Percentiles rank a stretch among this genome's conserved stretches.
phyloP scores from a whole-genome alignment of 2,329 filamentous ascomycete species.

The Fusarium drepaniforme region DNA sequence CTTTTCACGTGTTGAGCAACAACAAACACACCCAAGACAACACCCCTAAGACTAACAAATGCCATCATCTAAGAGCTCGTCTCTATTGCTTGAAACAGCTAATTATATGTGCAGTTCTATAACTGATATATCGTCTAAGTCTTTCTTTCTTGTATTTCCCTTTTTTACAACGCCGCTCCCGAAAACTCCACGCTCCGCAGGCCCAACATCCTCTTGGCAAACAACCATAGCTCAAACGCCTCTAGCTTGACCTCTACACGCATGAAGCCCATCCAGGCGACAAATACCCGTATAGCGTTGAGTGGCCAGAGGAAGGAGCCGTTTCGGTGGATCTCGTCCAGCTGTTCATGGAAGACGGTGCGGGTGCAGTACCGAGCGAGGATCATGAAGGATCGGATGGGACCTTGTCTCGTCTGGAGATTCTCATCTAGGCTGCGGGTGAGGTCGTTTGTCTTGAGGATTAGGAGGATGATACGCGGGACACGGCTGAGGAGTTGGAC shows the following conservation, averaged over 20 bases:
- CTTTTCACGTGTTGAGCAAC: neutral
- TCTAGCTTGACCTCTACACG: constrained; percentile 73
- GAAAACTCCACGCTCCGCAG: constrained; percentile 45
- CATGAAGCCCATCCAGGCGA: constrained; percentile 69
- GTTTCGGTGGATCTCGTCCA: constrained; percentile 65
- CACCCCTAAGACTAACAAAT: neutral
- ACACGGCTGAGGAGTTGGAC: constrained; percentile 91
- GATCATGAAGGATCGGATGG: constrained; percentile 75
- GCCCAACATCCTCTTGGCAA: constrained; percentile 62
- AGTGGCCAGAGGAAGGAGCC: constrained; percentile 70
- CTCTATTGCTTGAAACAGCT: constrained; percentile 16
- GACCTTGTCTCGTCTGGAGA: constrained; percentile 78
- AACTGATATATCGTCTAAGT: constrained; percentile 29
- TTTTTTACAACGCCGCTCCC: constrained; percentile 35
- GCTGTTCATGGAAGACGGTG: constrained; percentile 74
- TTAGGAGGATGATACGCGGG: constrained; percentile 91
- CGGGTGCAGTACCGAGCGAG: constrained; percentile 76
- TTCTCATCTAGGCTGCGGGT: constrained; percentile 95
- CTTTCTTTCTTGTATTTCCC: constrained; percentile 29
- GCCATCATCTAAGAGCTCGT: neutral
- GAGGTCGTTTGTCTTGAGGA: constrained; percentile 97
- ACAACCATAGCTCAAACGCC: constrained; percentile 72
- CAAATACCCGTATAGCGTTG: constrained; percentile 66
- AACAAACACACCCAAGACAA: neutral
- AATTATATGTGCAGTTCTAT: constrained; percentile 33